phyloP scores from a whole-genome alignment of 441 rosid species.

The Erodium trifolium region DNA sequence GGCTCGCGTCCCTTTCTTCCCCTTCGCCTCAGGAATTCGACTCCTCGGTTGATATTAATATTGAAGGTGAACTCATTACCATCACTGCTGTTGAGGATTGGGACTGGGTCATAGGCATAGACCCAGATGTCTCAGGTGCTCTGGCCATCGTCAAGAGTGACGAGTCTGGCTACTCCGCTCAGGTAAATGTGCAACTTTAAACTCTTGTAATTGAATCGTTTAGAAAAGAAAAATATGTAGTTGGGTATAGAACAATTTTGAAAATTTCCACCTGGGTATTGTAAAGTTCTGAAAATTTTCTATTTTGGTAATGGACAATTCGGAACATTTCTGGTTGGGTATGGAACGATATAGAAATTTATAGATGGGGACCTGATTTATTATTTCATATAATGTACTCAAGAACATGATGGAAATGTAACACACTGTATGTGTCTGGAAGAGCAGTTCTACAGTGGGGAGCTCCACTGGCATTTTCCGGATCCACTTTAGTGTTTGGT shows the following conservation, averaged over 20 bases:
- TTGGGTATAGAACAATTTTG: neutral
- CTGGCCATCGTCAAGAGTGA: conserved; percentile 50
- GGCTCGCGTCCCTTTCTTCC: conserved; percentile 68
- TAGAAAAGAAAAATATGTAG: neutral
- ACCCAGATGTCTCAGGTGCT: conserved; percentile 80
- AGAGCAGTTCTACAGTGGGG: neutral
- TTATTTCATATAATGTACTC: neutral
- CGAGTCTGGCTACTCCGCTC: conserved; percentile 43
- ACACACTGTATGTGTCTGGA: neutral
- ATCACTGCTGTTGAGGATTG: conserved; percentile 22
- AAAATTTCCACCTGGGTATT: neutral
- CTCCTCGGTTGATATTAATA: neutral
- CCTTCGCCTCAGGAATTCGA: conserved; percentile 22
- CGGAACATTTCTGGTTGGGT: neutral
- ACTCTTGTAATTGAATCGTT: neutral
- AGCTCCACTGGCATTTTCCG: neutral
- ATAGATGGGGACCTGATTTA: neutral
- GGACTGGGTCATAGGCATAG: conserved; percentile 56
- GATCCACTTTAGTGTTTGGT: neutral
- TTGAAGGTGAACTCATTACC: neutral
- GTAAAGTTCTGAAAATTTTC: neutral
- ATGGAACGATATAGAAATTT: neutral
- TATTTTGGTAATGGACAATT: too few relatives aligned
- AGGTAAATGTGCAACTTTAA: conserved; percentile 30
- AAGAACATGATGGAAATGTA: neutral